phyloP scores from a whole-genome alignment of 2,329 filamentous ascomycete genomes.

The Akanthomyces muscarius region DNA sequence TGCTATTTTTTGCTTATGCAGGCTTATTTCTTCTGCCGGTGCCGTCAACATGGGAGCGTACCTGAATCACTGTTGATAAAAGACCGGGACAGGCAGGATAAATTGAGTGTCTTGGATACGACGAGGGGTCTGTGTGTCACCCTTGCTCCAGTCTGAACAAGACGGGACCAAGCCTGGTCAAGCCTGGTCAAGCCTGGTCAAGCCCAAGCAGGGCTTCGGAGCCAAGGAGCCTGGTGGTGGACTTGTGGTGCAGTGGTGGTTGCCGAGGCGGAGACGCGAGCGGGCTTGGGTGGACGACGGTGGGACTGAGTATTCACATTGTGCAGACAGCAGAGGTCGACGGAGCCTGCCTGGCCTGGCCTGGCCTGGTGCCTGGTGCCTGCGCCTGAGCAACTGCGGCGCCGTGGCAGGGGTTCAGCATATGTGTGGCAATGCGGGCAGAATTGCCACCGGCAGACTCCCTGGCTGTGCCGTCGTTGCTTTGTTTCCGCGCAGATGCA shows the following conservation, averaged over 20 bases:
- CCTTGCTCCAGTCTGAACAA: constrained; percentile 21
- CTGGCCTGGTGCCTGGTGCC: not conserved
- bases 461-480: constrained; percentile 12
- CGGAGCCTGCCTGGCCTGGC: not conserved
- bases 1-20: constrained; percentile 11
- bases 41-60: constrained; percentile 20
- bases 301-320: constrained; percentile 2
- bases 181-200: not conserved
- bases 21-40: constrained; percentile 12
- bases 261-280: constrained; percentile 14
- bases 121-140: constrained; percentile 33
- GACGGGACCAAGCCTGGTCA: constrained; percentile 4
- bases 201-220: not conserved
- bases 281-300: not conserved
- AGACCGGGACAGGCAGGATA: constrained; percentile 22
- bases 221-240: constrained; percentile 2
- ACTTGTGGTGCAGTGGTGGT: not conserved
- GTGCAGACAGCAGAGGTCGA: constrained; percentile 10
- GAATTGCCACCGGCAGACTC: not conserved
- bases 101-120: constrained; percentile 32
- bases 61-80: constrained; percentile 29
- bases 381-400: constrained; percentile 15
- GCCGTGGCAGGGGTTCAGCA: not conserved
- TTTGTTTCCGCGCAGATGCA: constrained; percentile 9
- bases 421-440: not conserved